Base-by-base conservation (phyloP, 495 filamentous ascomycete genomes). In the Pyrenopolyporus hunteri region DNA sequence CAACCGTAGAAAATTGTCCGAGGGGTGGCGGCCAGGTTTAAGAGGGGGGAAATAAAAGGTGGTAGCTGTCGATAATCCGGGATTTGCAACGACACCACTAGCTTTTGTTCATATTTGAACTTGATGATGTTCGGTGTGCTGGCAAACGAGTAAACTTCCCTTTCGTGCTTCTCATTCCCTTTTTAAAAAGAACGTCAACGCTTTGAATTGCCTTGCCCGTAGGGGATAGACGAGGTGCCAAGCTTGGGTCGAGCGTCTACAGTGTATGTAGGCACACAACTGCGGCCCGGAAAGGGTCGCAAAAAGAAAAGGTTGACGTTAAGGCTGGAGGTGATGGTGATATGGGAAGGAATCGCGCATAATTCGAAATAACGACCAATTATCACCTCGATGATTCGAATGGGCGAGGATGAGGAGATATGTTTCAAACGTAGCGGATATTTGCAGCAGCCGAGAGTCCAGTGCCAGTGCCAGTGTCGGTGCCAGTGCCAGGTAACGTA, bases 321-420 rank as follows among this genome's bases (percentile, higher is more conserved):
- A 67, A 57, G 63, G 63, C 29, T 67, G 63, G 2, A 67, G 63
- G 32, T 63, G 63, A 43, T 67, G 63, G 22, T 65, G 56, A 32
- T 46, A 66, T 9, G 40, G 57, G 44, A 57, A 37, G 57, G 28
- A 46, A 60, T 47, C 40, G 56, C 13, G 56, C 63, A 66, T 66
- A 40, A 32, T 43, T 57, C 33, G 22, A 52, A 42, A 47, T 40
- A 22, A 51, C 42, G 28, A 32, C 28, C 11, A 36, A 39, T 25
- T n/a, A 25, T 54, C 9, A 44, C 33, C 13, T 53, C 33, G 25
- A 43, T 16, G 25, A 11, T 16, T 47, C 4, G 8, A 37, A 17
- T 32, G 31, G 47, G 31, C n/a, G 13, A 29, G 26, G n/a, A 45
- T 4, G 22, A 36, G 26, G 40, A 23, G 19, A 45, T 6, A 28